Conservation (phyloP, 1,284 basidiomycete genomes). For the Ceratobasidium sp. region DNA sequence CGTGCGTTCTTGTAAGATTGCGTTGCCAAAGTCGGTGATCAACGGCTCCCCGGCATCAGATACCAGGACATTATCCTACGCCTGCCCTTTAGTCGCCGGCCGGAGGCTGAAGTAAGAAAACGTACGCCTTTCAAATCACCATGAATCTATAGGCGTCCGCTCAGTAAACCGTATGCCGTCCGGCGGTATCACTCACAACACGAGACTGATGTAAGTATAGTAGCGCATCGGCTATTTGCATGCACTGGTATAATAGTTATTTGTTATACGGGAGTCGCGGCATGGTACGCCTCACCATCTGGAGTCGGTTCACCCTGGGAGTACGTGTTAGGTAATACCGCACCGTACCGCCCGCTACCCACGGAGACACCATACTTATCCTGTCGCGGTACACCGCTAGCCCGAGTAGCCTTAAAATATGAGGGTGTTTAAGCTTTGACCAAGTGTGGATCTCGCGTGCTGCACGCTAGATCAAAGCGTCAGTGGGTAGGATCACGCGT, state of each 20-base stretch:
- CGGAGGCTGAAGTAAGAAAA: neutral
- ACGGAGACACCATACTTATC: slow-evolving; percentile 27
- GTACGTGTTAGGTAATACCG: neutral
- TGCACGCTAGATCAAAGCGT: neutral
- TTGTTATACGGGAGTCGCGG: neutral
- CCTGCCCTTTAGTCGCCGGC: neutral
- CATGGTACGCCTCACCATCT: neutral
- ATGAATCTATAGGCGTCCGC: neutral
- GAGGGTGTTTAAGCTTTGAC: slow-evolving; percentile 15
- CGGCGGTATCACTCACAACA: slow-evolving; percentile 7
- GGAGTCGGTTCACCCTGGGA: neutral
- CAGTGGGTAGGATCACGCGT: too few relatives aligned
- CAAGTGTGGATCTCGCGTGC: slow-evolving; percentile 25
- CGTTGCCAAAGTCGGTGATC: slow-evolving; percentile 27
- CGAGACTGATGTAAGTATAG: slow-evolving; percentile 13
- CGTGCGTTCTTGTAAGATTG: neutral
- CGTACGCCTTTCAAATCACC: slow-evolving; percentile 35
- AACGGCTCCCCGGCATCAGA: neutral
- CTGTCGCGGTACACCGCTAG: slow-evolving; percentile 1
- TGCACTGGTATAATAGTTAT: neutral
- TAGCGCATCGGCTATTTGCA: slow-evolving; percentile 7
- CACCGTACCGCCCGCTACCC: slow-evolving; percentile 1
- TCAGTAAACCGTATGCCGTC: neutral
- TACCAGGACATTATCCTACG: neutral
- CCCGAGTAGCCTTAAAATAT: slow-evolving; percentile 11